phyloP scores from a whole-genome alignment of 2,329 filamentous ascomycete genomes.

The Alternaria hordeiaustralica region DNA sequence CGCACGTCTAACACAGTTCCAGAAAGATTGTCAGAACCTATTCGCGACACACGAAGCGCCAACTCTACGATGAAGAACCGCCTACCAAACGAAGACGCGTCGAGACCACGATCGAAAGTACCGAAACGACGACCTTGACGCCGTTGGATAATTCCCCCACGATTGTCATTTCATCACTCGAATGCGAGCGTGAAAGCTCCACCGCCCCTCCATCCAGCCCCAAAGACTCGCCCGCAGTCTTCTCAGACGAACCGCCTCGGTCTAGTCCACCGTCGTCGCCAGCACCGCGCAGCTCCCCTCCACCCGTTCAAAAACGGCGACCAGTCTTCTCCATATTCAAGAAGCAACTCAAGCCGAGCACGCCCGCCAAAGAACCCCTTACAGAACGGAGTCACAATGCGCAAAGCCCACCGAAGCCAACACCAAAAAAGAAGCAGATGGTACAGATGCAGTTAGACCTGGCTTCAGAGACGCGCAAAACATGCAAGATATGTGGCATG shows the following conservation, averaged over 20 bases:
- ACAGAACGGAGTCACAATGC: slow-evolving; percentile 45
- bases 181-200: slow-evolving; percentile 18
- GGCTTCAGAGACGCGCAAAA: slow-evolving; percentile 61
- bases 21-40: slow-evolving; percentile 46
- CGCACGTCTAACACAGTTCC: slow-evolving; percentile 16
- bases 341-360: slow-evolving; percentile 24
- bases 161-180: slow-evolving; percentile 3
- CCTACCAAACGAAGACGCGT: slow-evolving; percentile 48
- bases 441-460: slow-evolving; percentile 69
- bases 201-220: slow-evolving; percentile 38
- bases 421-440: slow-evolving; percentile 47
- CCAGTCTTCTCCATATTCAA: slow-evolving; percentile 59
- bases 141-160: not conserved
- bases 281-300: slow-evolving; percentile 26
- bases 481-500: slow-evolving; percentile 69
- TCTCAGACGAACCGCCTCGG: slow-evolving; percentile 50
- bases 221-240: slow-evolving; percentile 39
- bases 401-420: slow-evolving; percentile 32
- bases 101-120: slow-evolving; percentile 17
- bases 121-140: slow-evolving; percentile 13
- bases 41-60: slow-evolving; percentile 43
- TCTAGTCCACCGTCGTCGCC: slow-evolving; percentile 45
- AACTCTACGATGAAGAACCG: slow-evolving; percentile 40
- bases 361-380: slow-evolving; percentile 22
- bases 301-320: slow-evolving; percentile 46